Percentiles rank a stretch among this genome's conserved stretches.
Conservation (phyloP, 352 stramenopile genomes). For the Pythium oligandrum region DNA sequence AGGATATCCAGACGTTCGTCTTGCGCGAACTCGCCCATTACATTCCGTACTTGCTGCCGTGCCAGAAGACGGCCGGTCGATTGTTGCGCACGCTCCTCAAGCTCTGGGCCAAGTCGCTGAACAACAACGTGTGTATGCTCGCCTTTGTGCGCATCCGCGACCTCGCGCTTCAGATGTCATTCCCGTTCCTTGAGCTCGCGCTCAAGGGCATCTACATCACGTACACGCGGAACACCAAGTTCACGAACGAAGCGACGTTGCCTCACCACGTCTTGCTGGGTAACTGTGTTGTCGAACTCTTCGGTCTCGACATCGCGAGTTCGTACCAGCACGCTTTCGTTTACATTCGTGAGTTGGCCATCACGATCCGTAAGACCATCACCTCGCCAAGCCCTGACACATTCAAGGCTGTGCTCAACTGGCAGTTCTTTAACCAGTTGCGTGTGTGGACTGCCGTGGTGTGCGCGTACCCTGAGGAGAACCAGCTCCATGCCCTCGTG, state of each 20-base stretch:
- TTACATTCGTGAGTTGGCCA: slow-evolving; percentile 98
- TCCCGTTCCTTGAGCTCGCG: slow-evolving; percentile 95
- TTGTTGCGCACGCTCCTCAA: slow-evolving; percentile 83
- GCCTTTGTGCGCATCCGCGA: slow-evolving; percentile 96
- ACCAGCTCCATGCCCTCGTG: slow-evolving; percentile 89
- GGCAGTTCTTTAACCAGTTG: slow-evolving; percentile 98
- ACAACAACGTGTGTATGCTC: slow-evolving; percentile 85
- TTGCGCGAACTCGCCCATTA: slow-evolving; percentile 78
- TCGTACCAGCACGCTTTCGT: slow-evolving; percentile 99
- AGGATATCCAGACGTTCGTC: slow-evolving; percentile 81
- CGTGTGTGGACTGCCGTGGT: slow-evolving; percentile 96
- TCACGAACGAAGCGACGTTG: slow-evolving; percentile 86
- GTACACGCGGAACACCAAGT: slow-evolving; percentile 96
- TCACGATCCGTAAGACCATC: slow-evolving; percentile 96
- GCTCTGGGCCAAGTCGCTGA: slow-evolving; percentile 82
- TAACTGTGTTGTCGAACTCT: slow-evolving; percentile 99
- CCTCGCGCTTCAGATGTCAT: slow-evolving; percentile 91
- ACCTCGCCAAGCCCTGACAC: slow-evolving; percentile 90
- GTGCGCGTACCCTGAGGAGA: slow-evolving; percentile 77
- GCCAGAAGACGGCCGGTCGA: slow-evolving; percentile 53
- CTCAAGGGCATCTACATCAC: slow-evolving; percentile 95
- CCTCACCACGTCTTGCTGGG: slow-evolving; percentile 89
- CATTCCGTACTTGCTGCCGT: slow-evolving; percentile 62
- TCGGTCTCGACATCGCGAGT: slow-evolving; percentile 93
- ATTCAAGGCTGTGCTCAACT: slow-evolving; percentile 91